Evolutionary conservation across 306 rosid genomes (phyloP).

Genomic region (Abrus pulchellus): DNA sequence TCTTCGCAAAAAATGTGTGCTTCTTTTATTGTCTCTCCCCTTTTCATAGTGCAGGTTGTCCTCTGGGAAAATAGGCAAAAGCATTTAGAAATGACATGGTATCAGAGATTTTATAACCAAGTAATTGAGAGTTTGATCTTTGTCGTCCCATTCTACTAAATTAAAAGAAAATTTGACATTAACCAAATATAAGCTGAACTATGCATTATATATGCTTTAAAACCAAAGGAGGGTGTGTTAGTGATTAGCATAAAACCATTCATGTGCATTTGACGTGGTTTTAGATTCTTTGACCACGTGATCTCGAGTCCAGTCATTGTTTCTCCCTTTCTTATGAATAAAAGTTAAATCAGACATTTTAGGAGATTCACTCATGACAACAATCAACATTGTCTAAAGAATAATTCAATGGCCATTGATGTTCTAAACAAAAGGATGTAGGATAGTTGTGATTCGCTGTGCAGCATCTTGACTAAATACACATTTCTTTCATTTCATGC

Average conservation of each 20-base stretch:
- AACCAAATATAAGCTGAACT: not conserved
- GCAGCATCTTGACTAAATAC: no score
- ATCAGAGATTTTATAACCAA: not conserved
- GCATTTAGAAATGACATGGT: not conserved
- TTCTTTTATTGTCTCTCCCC: not conserved
- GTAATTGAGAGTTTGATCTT: not conserved
- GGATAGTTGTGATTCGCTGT: no score
- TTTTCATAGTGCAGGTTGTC: not conserved
- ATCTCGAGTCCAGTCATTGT: no score
- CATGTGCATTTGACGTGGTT: not conserved
- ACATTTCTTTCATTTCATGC: no score
- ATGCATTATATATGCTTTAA: not conserved
- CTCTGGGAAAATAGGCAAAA: not conserved
- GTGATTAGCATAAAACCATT: not conserved
- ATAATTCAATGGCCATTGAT: no score
- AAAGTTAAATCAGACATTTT: no score
- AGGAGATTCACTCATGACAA: no score
- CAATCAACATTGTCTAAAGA: no score
- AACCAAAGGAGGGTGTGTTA: not conserved
- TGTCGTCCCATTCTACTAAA: not conserved
- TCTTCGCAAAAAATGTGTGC: conserved; percentile 21
- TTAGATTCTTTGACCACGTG: not conserved
- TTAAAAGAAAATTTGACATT: not conserved
- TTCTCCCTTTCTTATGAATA: no score
- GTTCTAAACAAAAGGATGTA: no score